phyloP scores from a whole-genome alignment of 2,329 filamentous ascomycete genomes.

The Talaromyces marneffei region DNA sequence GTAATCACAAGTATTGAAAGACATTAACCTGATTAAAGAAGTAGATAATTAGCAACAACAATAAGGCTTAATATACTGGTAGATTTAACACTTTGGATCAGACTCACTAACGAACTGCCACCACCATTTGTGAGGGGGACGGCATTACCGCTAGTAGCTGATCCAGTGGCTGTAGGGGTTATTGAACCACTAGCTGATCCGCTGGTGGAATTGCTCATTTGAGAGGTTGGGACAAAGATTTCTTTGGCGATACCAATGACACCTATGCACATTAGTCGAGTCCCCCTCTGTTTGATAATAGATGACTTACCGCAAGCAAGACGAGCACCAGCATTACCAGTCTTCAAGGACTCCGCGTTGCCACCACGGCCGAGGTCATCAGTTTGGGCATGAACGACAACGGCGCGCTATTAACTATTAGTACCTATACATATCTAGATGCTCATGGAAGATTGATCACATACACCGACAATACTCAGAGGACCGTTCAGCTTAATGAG shows the following conservation, averaged over 20 bases:
- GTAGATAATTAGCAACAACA: too few species aligned
- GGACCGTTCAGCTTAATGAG: conserved; percentile 94
- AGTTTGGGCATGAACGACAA: conserved; percentile 90
- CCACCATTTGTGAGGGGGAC: too few species aligned
- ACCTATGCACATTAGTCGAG: conserved; percentile 43
- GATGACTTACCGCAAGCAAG: conserved; percentile 78
- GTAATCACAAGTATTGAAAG: too few species aligned
- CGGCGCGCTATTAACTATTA: conserved; percentile 61
- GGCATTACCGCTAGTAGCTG: too few species aligned
- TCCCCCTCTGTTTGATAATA: background rate
- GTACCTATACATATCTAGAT: background rate
- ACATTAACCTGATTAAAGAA: too few species aligned
- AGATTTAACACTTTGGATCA: too few species aligned
- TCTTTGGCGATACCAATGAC: conserved; percentile 94
- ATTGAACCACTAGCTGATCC: too few species aligned
- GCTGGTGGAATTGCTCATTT: too few species aligned
- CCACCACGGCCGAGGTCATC: conserved; percentile 93
- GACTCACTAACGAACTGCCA: too few species aligned
- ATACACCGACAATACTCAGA: conserved; percentile 82
- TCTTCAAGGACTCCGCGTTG: conserved; percentile 95
- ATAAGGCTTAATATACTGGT: too few species aligned
- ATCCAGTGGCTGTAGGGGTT: too few species aligned
- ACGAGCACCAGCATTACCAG: conserved; percentile 86
- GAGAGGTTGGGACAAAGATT: too few species aligned
- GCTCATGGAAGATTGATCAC: background rate